Evolutionary conservation across 2,329 filamentous ascomycete species (phyloP).

Genomic region (Pyricularia sp.): DNA sequence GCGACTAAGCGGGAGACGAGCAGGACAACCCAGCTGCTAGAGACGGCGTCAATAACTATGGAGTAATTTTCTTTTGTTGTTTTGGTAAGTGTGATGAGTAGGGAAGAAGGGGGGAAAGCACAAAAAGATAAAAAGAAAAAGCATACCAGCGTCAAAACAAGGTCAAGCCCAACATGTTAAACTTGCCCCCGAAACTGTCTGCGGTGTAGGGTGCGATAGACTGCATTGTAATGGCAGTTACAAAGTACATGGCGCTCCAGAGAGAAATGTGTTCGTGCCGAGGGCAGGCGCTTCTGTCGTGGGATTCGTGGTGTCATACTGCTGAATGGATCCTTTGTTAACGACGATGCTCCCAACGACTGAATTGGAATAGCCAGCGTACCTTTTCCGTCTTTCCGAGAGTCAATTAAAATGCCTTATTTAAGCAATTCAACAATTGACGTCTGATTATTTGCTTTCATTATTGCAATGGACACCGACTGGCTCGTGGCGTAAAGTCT

Average conservation of each 20-base stretch:
- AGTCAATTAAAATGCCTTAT: neutral
- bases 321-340: conserved; percentile 2
- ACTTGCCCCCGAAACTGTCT: conserved; percentile 4
- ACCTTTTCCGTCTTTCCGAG: neutral
- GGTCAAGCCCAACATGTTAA: conserved; percentile 4
- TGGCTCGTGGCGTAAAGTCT: too few species aligned
- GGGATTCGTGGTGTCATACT: conserved; percentile 2
- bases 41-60: conserved; percentile 1
- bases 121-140: neutral
- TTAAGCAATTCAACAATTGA: too few species aligned
- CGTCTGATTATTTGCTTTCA: too few species aligned
- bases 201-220: conserved; percentile 1
- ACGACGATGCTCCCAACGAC: conserved; percentile 4
- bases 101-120: neutral
- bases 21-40: conserved; percentile 4
- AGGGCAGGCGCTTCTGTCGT: conserved; percentile 1
- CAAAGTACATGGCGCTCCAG: conserved; percentile 3
- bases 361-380: conserved; percentile 3
- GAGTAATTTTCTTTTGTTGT: neutral
- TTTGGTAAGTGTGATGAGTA: neutral
- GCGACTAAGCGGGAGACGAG: conserved; percentile 4
- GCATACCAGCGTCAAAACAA: conserved; percentile 4
- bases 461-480: too few species aligned
- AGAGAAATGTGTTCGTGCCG: conserved; percentile 2
- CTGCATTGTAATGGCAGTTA: conserved; percentile 2